Base-by-base conservation (phyloP, 345 rosid species). In the Mallotus nudiflorus region DNA sequence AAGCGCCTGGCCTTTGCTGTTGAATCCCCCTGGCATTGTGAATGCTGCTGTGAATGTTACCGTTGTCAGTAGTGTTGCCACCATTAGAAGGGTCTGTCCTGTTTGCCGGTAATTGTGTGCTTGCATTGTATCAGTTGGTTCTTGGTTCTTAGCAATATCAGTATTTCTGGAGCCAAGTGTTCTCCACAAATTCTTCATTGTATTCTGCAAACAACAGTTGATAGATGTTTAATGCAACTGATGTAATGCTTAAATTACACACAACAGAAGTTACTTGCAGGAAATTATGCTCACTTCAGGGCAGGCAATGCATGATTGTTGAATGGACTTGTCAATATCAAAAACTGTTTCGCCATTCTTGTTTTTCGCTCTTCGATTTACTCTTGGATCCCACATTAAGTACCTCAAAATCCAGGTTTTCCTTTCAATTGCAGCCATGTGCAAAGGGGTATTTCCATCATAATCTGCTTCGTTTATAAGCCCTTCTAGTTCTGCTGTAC, bases 21-120 rank as follows among this genome's bases (percentile, higher is more conserved):
- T 12, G 18, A 18, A 59, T 11, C 64, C 64, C 16, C 64, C 46
- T 18, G 64, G 64, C 27, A 59, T 3, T 8, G 64, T 18, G 44
- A 60, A 60, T 31, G 64, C 64, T 3, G 64, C 64, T 31, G 64
- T 11, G 19, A 60, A 60, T 35, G 64, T n/a, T 3, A 60, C 64
- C 19, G 27, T 60, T 35, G 64, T 37, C 16, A 60, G 31, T 19
- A n/a, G n/a, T 31, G 64, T 60, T 35, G 46, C 62, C 14, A 58
- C 63, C 63, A 58, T 9, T 9, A 58, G 31, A 8, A 58, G 22
- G 63, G 63, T 58, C 33, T 19, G 39, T 29, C 63, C 63, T 20
- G 31, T 58, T 58, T 4, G 63, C 44, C 35, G 29, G 63, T 58
- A 58, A 33, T 20, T 58, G n/a, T 58, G 37, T 14, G 16, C n/a